Conservation (phyloP, 2,329 filamentous ascomycete genomes). For the Aspergillus awamori region DNA sequence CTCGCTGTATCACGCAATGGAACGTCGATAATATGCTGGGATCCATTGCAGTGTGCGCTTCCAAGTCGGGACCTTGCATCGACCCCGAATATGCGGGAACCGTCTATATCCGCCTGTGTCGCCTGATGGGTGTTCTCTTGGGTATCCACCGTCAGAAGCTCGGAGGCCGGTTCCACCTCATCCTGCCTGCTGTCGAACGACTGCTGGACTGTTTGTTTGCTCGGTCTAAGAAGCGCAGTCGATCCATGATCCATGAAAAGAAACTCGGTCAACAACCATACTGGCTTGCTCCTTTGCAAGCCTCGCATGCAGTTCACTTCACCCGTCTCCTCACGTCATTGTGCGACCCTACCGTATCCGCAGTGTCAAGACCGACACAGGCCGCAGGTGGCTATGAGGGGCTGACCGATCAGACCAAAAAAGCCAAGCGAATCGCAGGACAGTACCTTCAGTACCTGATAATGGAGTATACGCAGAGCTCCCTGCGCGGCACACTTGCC, state of each 20-base stretch:
- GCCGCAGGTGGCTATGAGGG: slow-evolving; percentile 43
- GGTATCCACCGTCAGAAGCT: slow-evolving; percentile 61
- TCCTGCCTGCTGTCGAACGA: slow-evolving; percentile 58
- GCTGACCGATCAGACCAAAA: slow-evolving; percentile 63
- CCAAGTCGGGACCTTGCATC: slow-evolving; percentile 39
- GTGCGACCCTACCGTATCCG: slow-evolving; percentile 63
- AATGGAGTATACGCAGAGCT: slow-evolving; percentile 58
- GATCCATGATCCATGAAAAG: slow-evolving; percentile 31
- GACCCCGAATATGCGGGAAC: slow-evolving; percentile 37
- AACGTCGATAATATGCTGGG: slow-evolving; percentile 49
- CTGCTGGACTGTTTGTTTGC: slow-evolving; percentile 61
- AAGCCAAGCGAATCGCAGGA: slow-evolving; percentile 59
- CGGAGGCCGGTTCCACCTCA: slow-evolving; percentile 62
- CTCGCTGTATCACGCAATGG: slow-evolving; percentile 47
- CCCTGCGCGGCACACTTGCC: slow-evolving; percentile 53
- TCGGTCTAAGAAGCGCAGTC: slow-evolving; percentile 42
- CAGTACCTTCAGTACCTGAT: slow-evolving; percentile 62
- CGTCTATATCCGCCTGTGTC: slow-evolving; percentile 59
- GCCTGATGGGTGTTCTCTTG: slow-evolving; percentile 56
- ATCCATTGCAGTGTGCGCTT: slow-evolving; percentile 40
- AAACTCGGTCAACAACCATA: slow-evolving; percentile 30
- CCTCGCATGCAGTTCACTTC: slow-evolving; percentile 53
- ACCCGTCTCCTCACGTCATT: slow-evolving; percentile 61
- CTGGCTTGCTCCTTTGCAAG: slow-evolving; percentile 40
- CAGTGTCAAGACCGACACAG: slow-evolving; percentile 47